Conservation (phyloP, 306 rosid genomes). For the Quercus berberidifolia region DNA sequence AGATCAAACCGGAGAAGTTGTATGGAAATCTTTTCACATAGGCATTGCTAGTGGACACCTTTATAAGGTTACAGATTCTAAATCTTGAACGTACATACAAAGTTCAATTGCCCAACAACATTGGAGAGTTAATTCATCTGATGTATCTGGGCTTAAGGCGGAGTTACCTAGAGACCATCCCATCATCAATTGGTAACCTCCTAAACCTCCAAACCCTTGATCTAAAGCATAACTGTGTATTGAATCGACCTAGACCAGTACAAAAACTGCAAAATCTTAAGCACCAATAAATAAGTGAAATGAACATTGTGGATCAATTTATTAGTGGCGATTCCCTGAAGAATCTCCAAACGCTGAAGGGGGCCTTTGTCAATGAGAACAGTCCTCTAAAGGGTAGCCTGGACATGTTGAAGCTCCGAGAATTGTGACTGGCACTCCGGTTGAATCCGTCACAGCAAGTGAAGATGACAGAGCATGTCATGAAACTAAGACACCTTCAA, state of each 20-base stretch:
- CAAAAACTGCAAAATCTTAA: slow-evolving; percentile 19
- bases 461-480: background rate
- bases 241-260: background rate
- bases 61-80: background rate
- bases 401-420: slow-evolving; percentile 8
- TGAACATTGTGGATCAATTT: too few species aligned
- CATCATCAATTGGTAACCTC: slow-evolving; percentile 6
- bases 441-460: background rate
- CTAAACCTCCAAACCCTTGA: slow-evolving; percentile 14
- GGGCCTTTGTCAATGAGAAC: background rate
- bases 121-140: slow-evolving; percentile 7
- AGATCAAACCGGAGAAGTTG: background rate
- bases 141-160: slow-evolving; percentile 17
- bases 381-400: background rate
- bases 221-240: slow-evolving; percentile 6
- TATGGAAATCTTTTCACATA: background rate
- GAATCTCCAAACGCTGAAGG: slow-evolving; percentile 6
- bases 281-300: background rate
- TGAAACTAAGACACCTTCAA: background rate
- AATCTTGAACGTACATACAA: slow-evolving; percentile 23
- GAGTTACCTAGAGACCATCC: slow-evolving; percentile 8
- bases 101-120: background rate
- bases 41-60: background rate
- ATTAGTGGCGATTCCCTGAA: background rate
- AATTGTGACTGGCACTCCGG: slow-evolving; percentile 8